These are phyloP conservation scores for Telfairia occidentalis DNA, from an alignment of 331 rosid species.

Conservation along the genomic window DNA sequence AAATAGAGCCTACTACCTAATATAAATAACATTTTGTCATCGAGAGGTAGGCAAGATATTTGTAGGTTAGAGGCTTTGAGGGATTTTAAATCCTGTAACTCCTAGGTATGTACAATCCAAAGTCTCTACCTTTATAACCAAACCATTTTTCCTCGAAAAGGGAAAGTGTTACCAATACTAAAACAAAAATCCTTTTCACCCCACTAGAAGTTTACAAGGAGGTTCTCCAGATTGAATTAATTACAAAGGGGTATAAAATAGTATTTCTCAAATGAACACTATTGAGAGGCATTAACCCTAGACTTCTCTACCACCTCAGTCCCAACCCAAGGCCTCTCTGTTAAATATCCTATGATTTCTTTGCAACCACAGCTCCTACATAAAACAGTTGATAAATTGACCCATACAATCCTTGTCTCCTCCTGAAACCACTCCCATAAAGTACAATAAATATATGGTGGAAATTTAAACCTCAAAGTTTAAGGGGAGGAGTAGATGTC, in stretches of 20 bases:
- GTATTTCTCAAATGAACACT: background rate
- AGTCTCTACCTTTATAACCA: background rate
- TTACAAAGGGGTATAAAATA: background rate
- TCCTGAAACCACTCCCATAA: background rate
- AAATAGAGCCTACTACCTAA: background rate
- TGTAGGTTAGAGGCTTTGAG: background rate
- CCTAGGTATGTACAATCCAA: background rate
- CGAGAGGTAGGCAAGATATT: background rate
- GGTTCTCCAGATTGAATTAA: background rate
- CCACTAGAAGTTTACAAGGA: background rate
- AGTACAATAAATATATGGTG: too few species aligned
- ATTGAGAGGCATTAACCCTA: background rate
- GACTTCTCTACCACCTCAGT: background rate
- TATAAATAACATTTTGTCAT: background rate
- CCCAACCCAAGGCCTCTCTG: background rate
- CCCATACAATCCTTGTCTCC: background rate
- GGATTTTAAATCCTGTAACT: background rate
- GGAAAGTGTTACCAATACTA: too few species aligned
- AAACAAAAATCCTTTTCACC: background rate
- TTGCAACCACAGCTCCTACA: background rate
- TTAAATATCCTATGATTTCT: background rate
- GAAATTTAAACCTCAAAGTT: too few species aligned
- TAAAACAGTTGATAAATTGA: background rate
- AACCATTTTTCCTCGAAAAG: background rate
- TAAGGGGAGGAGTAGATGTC: too few species aligned